Evolutionary conservation across 2,329 filamentous ascomycete species (phyloP), one percentile per base, ranked within the genome.

Genomic region (Colletotrichum brevisporum): DNA sequence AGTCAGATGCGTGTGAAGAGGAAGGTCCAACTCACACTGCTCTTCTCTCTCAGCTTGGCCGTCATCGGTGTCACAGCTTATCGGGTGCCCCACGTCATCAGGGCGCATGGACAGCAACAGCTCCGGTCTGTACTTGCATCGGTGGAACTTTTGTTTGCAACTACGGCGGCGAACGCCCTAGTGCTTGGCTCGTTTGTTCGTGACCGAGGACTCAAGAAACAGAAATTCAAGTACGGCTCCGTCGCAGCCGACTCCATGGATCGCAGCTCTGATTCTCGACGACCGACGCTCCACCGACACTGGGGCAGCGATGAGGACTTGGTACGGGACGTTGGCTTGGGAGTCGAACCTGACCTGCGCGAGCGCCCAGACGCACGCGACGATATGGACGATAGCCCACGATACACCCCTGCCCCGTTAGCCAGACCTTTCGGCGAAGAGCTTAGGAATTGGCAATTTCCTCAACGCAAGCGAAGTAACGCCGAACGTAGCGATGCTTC

Each of bases 251-350:
- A 89, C 48, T 94, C 92, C 1, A 82, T 92, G 47, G 90, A 89
- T 57, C 84, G 81, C 51, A 79, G 80, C 3, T 76, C 77, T 2
- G 76, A 70, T 50, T 75, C 80, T 18, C 82, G 79, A 70, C 83
- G 85, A 71, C 86, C 83, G 71, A 84, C 86, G 12, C 71, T 91
- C 52, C 82, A 90, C 69, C 88, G 89, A 57, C 89, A 93, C 64
- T 95, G 93, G 91, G 94, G 94, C 51, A 97, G 94, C 74, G 95
- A 98, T 74, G 94, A 97, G 76, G 94, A 98, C 77, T 87, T 98
- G 1, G 94, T 97, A 5, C 86, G 92, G 58, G 93, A 91, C 69
- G 76, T 97, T 4, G 95, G 95, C 8, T 89, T 95, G 47, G 88
- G 92, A 13, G 86, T 90, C 4, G 83, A 87, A 47, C 84, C 84